Evolutionary conservation across 441 rosid species (phyloP).

Genomic region (Populus hybrid): DNA sequence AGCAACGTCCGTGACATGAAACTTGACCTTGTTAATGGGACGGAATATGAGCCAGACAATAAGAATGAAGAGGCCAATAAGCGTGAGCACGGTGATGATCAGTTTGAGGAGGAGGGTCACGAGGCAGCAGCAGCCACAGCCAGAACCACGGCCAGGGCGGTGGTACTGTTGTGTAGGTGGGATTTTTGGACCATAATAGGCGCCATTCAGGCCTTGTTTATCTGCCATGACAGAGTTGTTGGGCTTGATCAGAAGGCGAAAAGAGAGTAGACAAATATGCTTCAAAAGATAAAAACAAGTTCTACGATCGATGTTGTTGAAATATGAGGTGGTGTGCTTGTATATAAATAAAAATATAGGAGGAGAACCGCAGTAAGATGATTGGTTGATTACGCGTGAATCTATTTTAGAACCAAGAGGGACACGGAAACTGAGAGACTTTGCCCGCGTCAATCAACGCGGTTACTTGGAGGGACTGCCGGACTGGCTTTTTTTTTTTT

Average conservation of each 20-base stretch:
- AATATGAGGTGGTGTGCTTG: neutral
- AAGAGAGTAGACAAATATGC: neutral
- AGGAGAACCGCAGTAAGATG: neutral
- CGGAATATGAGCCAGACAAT: constrained; percentile 76
- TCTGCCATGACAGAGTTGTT: constrained; percentile 19
- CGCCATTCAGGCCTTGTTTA: constrained; percentile 29
- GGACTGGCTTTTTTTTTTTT: no score
- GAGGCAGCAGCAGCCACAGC: constrained; percentile 42
- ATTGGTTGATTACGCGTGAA: neutral
- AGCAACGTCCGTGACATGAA: constrained; percentile 49
- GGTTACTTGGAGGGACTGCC: constrained; percentile 3
- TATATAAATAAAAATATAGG: neutral
- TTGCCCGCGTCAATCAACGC: constrained; percentile 16
- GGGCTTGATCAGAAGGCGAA: neutral
- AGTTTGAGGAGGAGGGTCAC: constrained; percentile 28
- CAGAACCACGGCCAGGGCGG: constrained; percentile 52
- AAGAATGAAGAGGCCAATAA: constrained; percentile 45
- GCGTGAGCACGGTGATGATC: constrained; percentile 33
- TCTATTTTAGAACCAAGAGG: neutral
- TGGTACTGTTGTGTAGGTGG: constrained; percentile 38
- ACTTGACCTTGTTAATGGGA: constrained; percentile 49
- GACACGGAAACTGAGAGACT: neutral
- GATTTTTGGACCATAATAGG: constrained; percentile 31
- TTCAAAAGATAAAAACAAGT: neutral
- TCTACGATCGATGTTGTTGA: neutral